phyloP scores from a whole-genome alignment of 805 yeast genomes.

The Candida coleopterorum region DNA sequence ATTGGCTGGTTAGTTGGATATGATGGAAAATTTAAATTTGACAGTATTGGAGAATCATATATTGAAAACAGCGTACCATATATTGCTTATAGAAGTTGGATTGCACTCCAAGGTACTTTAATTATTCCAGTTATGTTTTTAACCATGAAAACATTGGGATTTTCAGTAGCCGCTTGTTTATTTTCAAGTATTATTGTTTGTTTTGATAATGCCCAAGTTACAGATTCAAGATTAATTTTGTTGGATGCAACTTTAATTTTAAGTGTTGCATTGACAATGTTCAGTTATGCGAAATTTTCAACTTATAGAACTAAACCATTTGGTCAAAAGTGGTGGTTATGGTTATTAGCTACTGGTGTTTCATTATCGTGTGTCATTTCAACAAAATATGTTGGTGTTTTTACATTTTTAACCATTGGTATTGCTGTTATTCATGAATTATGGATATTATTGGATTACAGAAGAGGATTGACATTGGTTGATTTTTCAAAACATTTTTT shows the following conservation, averaged over 20 bases:
- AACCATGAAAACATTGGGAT: constrained; percentile 82
- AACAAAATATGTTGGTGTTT: constrained; percentile 93
- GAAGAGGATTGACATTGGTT: constrained; percentile 56
- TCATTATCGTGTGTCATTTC: constrained; percentile 88
- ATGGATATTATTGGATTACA: constrained; percentile 79
- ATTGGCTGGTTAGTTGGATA: constrained; percentile 88
- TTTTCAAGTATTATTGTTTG: constrained; percentile 72
- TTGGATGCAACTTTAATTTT: constrained; percentile 86
- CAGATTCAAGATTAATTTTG: constrained; percentile 85
- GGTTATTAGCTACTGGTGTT: constrained; percentile 83
- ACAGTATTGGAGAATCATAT: constrained; percentile 81
- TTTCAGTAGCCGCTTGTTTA: constrained; percentile 72
- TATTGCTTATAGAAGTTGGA: constrained; percentile 71
- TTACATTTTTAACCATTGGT: constrained; percentile 87
- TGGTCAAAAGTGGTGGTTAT: constrained; percentile 71
- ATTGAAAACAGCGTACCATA: constrained; percentile 79
- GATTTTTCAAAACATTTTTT: constrained; percentile 63
- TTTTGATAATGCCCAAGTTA: constrained; percentile 85
- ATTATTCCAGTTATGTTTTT: constrained; percentile 81
- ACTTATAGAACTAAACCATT: constrained; percentile 64
- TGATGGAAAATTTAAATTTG: constrained; percentile 89
- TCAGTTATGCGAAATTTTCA: constrained; percentile 74
- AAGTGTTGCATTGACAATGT: constrained; percentile 77
- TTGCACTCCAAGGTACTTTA: constrained; percentile 76
- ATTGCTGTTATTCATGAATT: constrained; percentile 78